Evolutionary conservation across 768 basidiomycete genomes (phyloP), one percentile per base, ranked within the genome.

Genomic region (Tricholoma hemisulphureum): DNA sequence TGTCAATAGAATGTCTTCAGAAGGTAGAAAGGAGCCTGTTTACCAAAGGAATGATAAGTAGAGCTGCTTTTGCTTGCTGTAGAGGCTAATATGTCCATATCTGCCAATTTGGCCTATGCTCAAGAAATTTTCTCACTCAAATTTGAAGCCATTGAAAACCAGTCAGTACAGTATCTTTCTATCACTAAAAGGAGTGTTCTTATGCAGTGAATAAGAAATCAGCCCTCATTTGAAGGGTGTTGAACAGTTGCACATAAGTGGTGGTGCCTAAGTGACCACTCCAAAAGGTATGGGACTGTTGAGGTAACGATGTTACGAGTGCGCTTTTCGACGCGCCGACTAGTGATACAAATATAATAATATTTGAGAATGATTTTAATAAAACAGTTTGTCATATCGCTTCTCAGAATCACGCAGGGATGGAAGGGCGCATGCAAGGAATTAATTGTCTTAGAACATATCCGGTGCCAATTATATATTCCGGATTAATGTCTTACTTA

Each of bases 41-140:
- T 37, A 37, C 35, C 6, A 16, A 14, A 37, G 10, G 35, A 37
- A 37, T 3, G 6, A 49, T 13, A 21, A 24, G 14, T 18, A 49
- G 46, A 21, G 46, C 46, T 49, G 9, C 21, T 24, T 49, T 24
- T 49, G 3, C 46, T 24, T 49, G 28, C 46, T 49, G 46, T 49
- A 49, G 46, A 49, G 46, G 28, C 23, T 9, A 49, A 49, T 49
- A 49, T 49, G 23, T 49, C 4, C 20, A 23, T 23, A 24, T 11
- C n/a, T 16, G 16, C 35, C 35, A 37, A 14, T 37, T 37, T 37
- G 4, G 35, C 35, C 4, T 37, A 37, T 57, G 34, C 28, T 61
- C 53, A 48, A 32, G 13, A 61, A 53, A 50, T 37, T 55, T 61
- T 48, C 58, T 37, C 35, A 37, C 35, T 37, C 35, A 2, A 3